Evolutionary conservation across 768 basidiomycete species (phyloP), one percentile per base, ranked within the genome.

Genomic region (Mycena capillaripes): DNA sequence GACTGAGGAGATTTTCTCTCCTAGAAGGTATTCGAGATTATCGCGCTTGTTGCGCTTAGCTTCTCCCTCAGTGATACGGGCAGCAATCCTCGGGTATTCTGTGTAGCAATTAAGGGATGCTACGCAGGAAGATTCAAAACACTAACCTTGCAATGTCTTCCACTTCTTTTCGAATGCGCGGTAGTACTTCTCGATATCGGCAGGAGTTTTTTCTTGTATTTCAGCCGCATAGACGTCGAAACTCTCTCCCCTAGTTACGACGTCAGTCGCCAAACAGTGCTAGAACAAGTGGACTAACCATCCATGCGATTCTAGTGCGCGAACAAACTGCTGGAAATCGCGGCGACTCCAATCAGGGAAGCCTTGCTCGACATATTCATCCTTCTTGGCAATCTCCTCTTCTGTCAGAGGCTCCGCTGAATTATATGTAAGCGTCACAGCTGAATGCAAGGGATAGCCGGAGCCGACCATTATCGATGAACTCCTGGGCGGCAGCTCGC

Each of bases 341-440:
- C 96, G 90, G 75, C 95, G 89, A 79, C 92, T 94, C 97, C 97
- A 98, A 74, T 93, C 91, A 36, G 91, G 89, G 84, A 98, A 98
- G 19, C 97, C 97, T 65, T 93, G 85, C 36, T 86, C 86, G 9
- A 91, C 89, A 34, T 94, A 90, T 53, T 87, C 89, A 34, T 97
- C 96, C 83, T 97, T 98, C 79, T 90, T 86, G 6, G 89, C 88
- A 73, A 89, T 82, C 78, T 99, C 97, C 56, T 95, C 95, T 75
- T 98, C 97, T 0, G 92, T 97, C 44, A 99, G 85, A 1, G 95
- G 93, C 74, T 96, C 96, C 42, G 97, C 97, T 95, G 72, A 0
- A 64, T 16, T 9, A 63, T 40, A 25, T 19, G 7, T 61, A 55
- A 53, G 57, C 16, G 7, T 38, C 42, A 27, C 23, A 58, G 21